These are phyloP conservation scores for Leishmania gerbilli DNA, from an alignment of 208 protist genomes.

Conservation along the genomic window DNA sequence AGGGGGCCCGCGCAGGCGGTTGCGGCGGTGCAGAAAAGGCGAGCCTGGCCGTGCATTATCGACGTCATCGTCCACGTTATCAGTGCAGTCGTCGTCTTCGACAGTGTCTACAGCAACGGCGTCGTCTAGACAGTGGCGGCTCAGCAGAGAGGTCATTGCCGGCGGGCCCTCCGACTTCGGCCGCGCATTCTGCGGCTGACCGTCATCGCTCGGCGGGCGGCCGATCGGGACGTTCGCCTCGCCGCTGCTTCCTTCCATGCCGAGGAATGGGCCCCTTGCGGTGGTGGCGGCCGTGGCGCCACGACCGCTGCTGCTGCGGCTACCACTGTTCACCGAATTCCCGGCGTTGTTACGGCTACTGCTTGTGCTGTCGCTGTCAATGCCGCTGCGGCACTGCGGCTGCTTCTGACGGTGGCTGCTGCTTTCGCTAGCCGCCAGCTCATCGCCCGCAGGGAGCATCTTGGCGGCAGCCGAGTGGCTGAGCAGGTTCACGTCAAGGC, in stretches of 20 bases:
- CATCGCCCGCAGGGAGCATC: neutral
- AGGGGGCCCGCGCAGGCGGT: constrained; percentile 9
- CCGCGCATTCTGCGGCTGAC: neutral
- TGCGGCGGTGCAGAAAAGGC: constrained; percentile 1
- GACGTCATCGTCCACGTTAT: neutral
- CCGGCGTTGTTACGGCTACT: neutral
- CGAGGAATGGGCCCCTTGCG: neutral
- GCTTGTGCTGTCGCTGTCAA: neutral
- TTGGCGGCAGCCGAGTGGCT: neutral
- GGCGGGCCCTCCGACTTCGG: neutral
- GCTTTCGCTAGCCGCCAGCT: neutral
- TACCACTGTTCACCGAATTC: neutral
- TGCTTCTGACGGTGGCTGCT: neutral
- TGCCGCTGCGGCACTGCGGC: neutral
- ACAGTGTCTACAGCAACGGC: neutral
- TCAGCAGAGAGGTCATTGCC: neutral
- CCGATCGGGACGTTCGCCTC: neutral
- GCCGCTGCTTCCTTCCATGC: neutral
- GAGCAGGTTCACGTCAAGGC: neutral
- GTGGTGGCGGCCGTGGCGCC: neutral
- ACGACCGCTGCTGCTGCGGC: neutral
- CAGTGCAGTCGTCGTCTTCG: neutral
- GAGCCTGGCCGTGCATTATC: neutral
- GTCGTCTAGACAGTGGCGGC: neutral
- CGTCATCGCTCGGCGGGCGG: neutral